phyloP scores from a whole-genome alignment of 208 protist genomes.

The Leishmania turanica region DNA sequence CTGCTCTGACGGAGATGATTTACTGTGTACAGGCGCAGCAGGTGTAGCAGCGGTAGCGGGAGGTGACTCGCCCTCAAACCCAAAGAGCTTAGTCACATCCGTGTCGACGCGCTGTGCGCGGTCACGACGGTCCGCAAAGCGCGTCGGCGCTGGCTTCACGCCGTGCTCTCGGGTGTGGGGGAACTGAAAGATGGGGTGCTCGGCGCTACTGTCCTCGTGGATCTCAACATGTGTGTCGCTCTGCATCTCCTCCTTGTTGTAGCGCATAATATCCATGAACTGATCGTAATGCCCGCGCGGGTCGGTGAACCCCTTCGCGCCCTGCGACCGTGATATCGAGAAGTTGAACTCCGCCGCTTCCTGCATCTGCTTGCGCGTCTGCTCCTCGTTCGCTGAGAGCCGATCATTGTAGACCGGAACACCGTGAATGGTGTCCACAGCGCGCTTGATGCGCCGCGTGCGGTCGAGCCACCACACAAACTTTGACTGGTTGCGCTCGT shows the following conservation, averaged over 20 bases:
- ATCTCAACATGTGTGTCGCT: constrained; percentile 54
- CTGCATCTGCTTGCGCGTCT: constrained; percentile 83
- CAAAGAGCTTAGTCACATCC: constrained; percentile 39
- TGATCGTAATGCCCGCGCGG: constrained; percentile 81
- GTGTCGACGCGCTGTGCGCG: constrained; percentile 44
- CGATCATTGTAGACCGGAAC: constrained; percentile 88
- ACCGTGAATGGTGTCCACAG: constrained; percentile 81
- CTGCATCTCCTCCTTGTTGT: constrained; percentile 53
- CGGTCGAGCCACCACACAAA: constrained; percentile 89
- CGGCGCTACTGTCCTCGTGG: constrained; percentile 53
- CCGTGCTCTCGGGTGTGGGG: constrained; percentile 67
- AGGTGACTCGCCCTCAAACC: constrained; percentile 6
- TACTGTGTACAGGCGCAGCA: neutral
- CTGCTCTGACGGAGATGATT: constrained; percentile 13
- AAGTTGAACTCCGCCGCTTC: constrained; percentile 88
- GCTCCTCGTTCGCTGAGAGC: constrained; percentile 79
- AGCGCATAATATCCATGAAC: constrained; percentile 65
- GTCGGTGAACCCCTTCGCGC: constrained; percentile 85
- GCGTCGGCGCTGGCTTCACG: constrained; percentile 41
- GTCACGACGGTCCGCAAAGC: constrained; percentile 34
- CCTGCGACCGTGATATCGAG: constrained; percentile 58
- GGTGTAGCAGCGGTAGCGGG: neutral
- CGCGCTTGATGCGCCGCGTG: constrained; percentile 72
- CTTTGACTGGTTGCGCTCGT: constrained; percentile 63
- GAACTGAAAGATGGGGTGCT: constrained; percentile 67